A percentile compares a stretch with the other conserved stretches of the same genome.
Evolutionary conservation across 148 eudicot species (phyloP).

Genomic region (Nepenthes mirabilis): DNA sequence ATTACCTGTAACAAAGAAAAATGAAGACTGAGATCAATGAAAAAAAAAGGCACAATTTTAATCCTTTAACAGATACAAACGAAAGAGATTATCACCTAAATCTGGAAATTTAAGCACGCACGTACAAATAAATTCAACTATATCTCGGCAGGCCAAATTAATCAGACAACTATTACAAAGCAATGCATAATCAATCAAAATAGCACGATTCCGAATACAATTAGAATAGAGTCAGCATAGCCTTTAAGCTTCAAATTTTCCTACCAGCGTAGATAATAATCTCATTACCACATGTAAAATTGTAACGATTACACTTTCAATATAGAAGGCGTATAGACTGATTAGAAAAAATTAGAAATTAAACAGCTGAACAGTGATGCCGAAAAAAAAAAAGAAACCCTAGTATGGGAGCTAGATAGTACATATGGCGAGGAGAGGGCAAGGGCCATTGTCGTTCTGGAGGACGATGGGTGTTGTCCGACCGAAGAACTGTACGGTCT

Average conservation of each 20-base stretch:
- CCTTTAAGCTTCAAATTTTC: too few species aligned
- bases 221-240: too few species aligned
- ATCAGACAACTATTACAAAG: too few species aligned
- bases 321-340: not conserved
- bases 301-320: not conserved
- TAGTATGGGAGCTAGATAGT: slow-evolving; percentile 10
- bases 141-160: too few species aligned
- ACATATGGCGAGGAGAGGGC: slow-evolving; percentile 96
- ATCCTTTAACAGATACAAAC: not conserved
- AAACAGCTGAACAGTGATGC: too few species aligned
- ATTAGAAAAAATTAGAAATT: slow-evolving; percentile 22
- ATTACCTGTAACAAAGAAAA: slow-evolving; percentile 42
- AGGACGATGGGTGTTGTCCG: slow-evolving; percentile 66
- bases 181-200: too few species aligned
- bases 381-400: not conserved
- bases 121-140: too few species aligned
- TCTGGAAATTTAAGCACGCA: too few species aligned
- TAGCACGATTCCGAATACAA: too few species aligned
- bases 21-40: slow-evolving; percentile 2
- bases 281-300: too few species aligned
- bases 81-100: too few species aligned
- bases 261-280: too few species aligned
- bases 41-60: not conserved
- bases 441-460: slow-evolving; percentile 96
- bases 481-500: slow-evolving; percentile 56